These are phyloP conservation scores for Neonectria magnoliae DNA, from an alignment of 2,329 filamentous ascomycete genomes.

Conservation along the genomic window DNA sequence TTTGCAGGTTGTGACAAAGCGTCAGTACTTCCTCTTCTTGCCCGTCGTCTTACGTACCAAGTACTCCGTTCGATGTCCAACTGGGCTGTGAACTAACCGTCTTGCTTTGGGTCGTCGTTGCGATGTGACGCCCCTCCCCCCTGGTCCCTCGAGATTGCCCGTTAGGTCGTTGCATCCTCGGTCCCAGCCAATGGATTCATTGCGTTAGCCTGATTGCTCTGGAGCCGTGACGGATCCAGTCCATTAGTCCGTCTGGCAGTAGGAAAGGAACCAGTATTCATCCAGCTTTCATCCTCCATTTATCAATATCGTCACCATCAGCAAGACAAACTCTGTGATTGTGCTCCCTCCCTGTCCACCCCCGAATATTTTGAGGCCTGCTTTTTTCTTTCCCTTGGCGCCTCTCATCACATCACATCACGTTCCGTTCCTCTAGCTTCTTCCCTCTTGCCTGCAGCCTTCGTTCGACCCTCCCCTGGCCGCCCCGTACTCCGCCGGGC, in stretches of 20 bases:
- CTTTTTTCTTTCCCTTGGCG: neutral
- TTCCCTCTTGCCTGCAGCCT: neutral
- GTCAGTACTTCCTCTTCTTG: neutral
- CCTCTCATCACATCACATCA: neutral
- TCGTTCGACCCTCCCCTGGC: constrained; percentile 1
- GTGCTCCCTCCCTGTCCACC: neutral
- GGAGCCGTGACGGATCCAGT: constrained; percentile 10
- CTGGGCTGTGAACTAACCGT: neutral
- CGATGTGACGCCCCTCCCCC: constrained; percentile 6
- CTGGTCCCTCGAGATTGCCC: constrained; percentile 31
- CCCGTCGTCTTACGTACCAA: constrained; percentile 24
- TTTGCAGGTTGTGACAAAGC: constrained; percentile 11
- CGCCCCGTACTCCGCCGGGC: constrained; percentile 35
- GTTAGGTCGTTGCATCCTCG: constrained; percentile 30
- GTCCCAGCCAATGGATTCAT: constrained; percentile 29
- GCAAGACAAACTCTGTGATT: constrained; percentile 3
- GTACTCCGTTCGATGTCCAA: constrained; percentile 10
- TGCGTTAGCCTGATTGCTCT: constrained; percentile 6
- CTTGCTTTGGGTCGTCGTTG: neutral
- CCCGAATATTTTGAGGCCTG: constrained; percentile 3
- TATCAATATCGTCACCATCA: constrained; percentile 7
- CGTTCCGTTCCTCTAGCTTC: constrained; percentile 19
- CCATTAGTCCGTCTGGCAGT: constrained; percentile 7
- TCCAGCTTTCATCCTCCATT: constrained; percentile 16
- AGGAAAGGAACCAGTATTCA: constrained; percentile 10